Evolutionary conservation across 257 asterid species (phyloP), one percentile per base, ranked within the genome.

Genomic region (Coffea canephora): DNA sequence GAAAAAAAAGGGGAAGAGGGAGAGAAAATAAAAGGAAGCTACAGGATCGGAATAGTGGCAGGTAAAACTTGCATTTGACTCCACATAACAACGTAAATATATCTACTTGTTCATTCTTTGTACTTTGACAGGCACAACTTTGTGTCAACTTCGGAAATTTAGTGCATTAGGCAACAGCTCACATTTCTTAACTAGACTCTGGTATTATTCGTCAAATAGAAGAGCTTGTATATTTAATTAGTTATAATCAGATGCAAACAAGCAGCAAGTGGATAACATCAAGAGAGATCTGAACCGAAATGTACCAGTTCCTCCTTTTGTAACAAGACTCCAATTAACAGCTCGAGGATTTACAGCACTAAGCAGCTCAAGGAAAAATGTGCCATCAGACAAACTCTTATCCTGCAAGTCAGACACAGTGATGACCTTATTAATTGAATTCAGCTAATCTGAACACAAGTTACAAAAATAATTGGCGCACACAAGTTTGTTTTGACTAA

Each of bases 291-390:
- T 75, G 84, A 73, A 66, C 19, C 27, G 52, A 71, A 46, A 66
- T 86, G 71, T 87, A 93, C 99, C 98, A 66, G 76, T 93, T 78
- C 67, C 83, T 85, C 99, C 99, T 88, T 91, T 94, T 57, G 99
- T 94, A 25, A 96, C 99, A 77, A 96, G 94, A 85, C 97, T 91
- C 99, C 99, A 96, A 85, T 96, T 94, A 86, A 96, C 98, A 70
- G 97, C 92, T 88, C 97, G 94, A 74, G 97, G 98, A 25, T 89
- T 96, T 85, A 96, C 97, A 16, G 96, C 97, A 74, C 98, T 93
- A 46, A 96, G 97, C 83, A 96, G 90, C 91, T 96, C 99, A 1
- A 96, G 93, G 93, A 92, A 94, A 88, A 96, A 96, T 77, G 87
- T 84, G 61, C 98, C 97, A 78, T 86, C 87, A 18, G 98, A 92